Conservation (phyloP, 1,139 yeast genomes). For the Suhomyces bolitotheri region DNA sequence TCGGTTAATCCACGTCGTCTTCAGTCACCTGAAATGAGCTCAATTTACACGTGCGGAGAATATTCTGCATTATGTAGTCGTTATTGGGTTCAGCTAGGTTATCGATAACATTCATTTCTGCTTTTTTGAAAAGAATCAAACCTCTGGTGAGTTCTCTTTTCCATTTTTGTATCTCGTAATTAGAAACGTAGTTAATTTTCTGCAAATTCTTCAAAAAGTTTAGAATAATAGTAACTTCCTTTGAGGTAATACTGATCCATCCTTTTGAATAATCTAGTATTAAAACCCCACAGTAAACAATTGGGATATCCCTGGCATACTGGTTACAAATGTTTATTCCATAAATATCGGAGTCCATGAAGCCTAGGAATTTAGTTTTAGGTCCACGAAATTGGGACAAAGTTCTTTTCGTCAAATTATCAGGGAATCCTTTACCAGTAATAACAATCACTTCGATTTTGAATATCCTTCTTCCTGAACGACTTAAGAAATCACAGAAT, state of each 20-base stretch:
- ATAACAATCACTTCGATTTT: slow-evolving; percentile 33
- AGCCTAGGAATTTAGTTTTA: slow-evolving; percentile 25
- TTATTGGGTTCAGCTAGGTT: slow-evolving; percentile 5
- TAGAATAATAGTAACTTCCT: slow-evolving; percentile 39
- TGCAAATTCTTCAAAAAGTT: slow-evolving; percentile 21
- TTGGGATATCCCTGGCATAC: slow-evolving; percentile 4
- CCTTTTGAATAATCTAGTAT: slow-evolving; percentile 42
- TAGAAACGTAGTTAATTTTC: slow-evolving; percentile 1
- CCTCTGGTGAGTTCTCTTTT: slow-evolving; percentile 56
- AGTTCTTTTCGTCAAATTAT: slow-evolving; percentile 29
- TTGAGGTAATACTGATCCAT: slow-evolving; percentile 31
- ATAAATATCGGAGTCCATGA: slow-evolving; percentile 63
- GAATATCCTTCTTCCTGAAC: slow-evolving; percentile 6
- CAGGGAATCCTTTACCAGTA: slow-evolving; percentile 73
- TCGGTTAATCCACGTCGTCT: too few species aligned
- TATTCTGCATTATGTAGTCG: slow-evolving; percentile 16
- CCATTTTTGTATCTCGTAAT: slow-evolving; percentile 12
- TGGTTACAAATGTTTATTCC: slow-evolving; percentile 61
- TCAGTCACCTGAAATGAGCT: slow-evolving; percentile 10
- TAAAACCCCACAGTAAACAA: slow-evolving; percentile 28
- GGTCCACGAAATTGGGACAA: slow-evolving; percentile 21
- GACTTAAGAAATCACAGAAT: slow-evolving; percentile 25
- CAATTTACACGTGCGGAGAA: slow-evolving; percentile 5
- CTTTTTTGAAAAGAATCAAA: slow-evolving; percentile 51
- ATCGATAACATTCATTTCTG: slow-evolving; percentile 54